A percentile compares a stretch with the other conserved stretches of the same genome.
Evolutionary conservation across 805 yeast genomes (phyloP).

Genomic region (Dipodascopsis uninucleata): DNA sequence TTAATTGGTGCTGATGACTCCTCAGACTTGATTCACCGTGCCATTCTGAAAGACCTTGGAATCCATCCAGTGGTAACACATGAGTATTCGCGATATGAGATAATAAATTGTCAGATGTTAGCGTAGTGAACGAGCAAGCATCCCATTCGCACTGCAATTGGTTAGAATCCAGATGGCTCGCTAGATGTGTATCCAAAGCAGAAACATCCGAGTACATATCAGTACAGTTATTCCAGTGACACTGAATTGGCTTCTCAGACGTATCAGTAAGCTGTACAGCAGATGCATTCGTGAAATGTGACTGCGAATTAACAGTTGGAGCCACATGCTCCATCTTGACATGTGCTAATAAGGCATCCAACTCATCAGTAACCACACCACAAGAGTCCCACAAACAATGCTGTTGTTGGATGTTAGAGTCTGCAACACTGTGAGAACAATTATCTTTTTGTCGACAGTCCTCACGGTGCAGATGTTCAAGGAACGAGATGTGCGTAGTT

Average conservation of each 20-base stretch:
- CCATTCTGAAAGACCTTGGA: conserved; percentile 8
- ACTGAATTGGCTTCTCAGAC: too few relatives aligned
- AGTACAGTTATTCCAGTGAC: conserved; percentile 30
- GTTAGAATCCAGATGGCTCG: conserved; percentile 10
- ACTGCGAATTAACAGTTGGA: conserved; percentile 8
- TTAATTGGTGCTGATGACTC: too few relatives aligned
- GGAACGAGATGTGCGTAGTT: conserved; percentile 19
- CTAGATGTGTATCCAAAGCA: conserved; percentile 23
- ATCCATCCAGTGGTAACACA: conserved; percentile 31
- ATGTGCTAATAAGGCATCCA: conserved; percentile 33
- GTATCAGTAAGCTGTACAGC: background rate
- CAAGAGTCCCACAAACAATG: conserved; percentile 43
- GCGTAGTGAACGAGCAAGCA: conserved; percentile 58
- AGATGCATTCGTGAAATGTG: background rate
- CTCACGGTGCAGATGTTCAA: conserved; percentile 11
- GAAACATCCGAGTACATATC: conserved; percentile 10
- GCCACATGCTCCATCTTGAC: conserved; percentile 30
- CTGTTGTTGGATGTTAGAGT: too few relatives aligned
- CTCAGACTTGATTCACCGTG: background rate
- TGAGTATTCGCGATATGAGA: conserved; percentile 56
- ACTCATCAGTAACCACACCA: conserved; percentile 33
- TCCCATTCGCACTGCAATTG: conserved; percentile 66
- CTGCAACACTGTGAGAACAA: background rate
- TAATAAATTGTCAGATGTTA: conserved; percentile 51
- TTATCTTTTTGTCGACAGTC: background rate